Percentiles rank a stretch among this genome's conserved stretches.
Conservation (phyloP, 805 yeast genomes). For the Candida ficus region DNA sequence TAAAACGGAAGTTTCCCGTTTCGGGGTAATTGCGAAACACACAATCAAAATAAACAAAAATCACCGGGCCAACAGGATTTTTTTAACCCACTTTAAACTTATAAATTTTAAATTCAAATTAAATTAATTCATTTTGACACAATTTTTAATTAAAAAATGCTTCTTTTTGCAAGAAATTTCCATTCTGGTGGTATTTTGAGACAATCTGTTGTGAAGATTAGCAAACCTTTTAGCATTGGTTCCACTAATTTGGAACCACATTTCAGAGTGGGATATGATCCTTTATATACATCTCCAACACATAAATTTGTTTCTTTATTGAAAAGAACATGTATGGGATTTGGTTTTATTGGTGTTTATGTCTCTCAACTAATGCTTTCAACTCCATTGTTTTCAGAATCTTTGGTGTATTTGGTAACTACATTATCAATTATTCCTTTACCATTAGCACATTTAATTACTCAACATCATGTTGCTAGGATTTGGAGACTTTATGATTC, state of each 20-base stretch:
- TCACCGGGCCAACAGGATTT: not conserved
- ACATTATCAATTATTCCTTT: slow-evolving; percentile 45
- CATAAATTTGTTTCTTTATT: slow-evolving; percentile 56
- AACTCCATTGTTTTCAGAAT: slow-evolving; percentile 48
- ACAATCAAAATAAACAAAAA: not conserved
- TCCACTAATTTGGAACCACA: slow-evolving; percentile 45
- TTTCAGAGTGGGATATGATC: slow-evolving; percentile 50
- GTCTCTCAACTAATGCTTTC: slow-evolving; percentile 55
- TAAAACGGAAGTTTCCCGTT: not conserved
- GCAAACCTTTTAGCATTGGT: slow-evolving; percentile 36
- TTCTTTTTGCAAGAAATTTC: not conserved
- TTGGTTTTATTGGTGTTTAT: slow-evolving; percentile 54
- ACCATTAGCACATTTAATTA: slow-evolving; percentile 52
- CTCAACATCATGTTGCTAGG: slow-evolving; percentile 64
- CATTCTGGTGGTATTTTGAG: not conserved
- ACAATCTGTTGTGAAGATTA: slow-evolving; percentile 25
- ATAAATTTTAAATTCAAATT: too few species aligned
- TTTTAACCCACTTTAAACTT: too few species aligned
- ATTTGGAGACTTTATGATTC: slow-evolving; percentile 66
- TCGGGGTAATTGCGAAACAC: not conserved
- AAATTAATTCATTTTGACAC: too few species aligned
- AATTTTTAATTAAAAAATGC: too few species aligned
- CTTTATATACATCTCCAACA: slow-evolving; percentile 62
- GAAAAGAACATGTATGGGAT: slow-evolving; percentile 57
- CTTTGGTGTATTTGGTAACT: slow-evolving; percentile 37